Percentiles rank a stretch among this genome's conserved stretches.
Evolutionary conservation across 169 alveolate genomes (phyloP).

Genomic region (Plasmodium vinckei): DNA sequence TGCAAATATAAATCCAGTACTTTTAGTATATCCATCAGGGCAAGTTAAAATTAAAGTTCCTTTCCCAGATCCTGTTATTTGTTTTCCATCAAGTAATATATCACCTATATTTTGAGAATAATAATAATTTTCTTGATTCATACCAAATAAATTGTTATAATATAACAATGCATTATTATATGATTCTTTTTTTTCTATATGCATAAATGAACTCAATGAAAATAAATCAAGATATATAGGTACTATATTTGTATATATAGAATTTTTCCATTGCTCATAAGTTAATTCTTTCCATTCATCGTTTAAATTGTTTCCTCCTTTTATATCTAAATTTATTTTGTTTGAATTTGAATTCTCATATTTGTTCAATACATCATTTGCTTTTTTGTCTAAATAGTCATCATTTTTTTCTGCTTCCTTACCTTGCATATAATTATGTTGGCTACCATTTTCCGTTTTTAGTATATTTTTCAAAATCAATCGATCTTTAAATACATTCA

Average conservation of each 20-base stretch:
- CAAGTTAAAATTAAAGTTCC: constrained; percentile 70
- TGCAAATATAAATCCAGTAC: constrained; percentile 54
- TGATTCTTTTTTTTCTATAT: constrained; percentile 43
- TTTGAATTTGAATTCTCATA: neutral
- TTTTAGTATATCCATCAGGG: constrained; percentile 68
- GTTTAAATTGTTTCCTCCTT: constrained; percentile 33
- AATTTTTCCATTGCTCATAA: constrained; percentile 44
- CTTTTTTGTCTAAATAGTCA: neutral
- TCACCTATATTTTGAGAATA: constrained; percentile 37
- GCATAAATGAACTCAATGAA: constrained; percentile 61
- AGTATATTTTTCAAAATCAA: constrained; percentile 7
- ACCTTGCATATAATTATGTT: neutral
- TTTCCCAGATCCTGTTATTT: constrained; percentile 60
- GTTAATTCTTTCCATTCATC: constrained; percentile 43
- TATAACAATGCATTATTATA: constrained; percentile 27
- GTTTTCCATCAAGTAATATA: constrained; percentile 52
- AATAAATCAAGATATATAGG: constrained; percentile 51
- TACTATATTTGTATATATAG: constrained; percentile 30
- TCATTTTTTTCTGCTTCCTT: neutral
- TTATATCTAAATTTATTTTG: constrained; percentile 12
- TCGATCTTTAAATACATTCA: constrained; percentile 29
- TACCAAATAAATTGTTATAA: constrained; percentile 42
- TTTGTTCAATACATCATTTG: neutral
- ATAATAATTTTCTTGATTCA: constrained; percentile 50
- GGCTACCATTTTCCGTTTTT: neutral